Conservation (phyloP, 129 eudicot genomes). For the Flaveria sonorensis region DNA sequence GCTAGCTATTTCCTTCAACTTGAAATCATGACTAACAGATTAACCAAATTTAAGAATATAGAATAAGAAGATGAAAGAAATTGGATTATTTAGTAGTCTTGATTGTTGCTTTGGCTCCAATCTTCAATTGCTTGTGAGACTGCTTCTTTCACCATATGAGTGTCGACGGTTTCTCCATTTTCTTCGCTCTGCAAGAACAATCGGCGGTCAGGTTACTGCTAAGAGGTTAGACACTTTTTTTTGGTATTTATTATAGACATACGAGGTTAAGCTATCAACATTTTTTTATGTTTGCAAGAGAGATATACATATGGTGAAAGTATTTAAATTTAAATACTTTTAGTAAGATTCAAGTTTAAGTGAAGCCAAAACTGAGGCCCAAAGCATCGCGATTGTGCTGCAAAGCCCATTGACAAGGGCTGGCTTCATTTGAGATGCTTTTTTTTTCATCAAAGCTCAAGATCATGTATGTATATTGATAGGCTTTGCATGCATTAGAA, state of each 20-base stretch:
- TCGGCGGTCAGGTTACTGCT: neutral
- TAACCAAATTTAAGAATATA: constrained; percentile 20
- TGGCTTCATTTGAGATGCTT: neutral
- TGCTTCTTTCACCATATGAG: constrained; percentile 69
- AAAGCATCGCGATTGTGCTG: neutral
- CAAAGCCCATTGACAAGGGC: neutral
- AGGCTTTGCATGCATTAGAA: constrained; percentile 24
- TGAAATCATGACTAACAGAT: constrained; percentile 22
- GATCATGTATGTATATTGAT: constrained; percentile 23
- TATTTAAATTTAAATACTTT: too few relatives aligned
- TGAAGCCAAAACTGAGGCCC: neutral
- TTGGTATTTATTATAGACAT: neutral
- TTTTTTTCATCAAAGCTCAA: neutral
- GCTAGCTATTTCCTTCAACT: constrained; percentile 34
- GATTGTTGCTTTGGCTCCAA: constrained; percentile 57
- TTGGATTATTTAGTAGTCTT: constrained; percentile 29
- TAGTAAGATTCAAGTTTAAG: too few relatives aligned
- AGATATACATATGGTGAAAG: too few relatives aligned
- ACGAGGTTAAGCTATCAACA: neutral
- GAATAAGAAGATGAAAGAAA: constrained; percentile 1
- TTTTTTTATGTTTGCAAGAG: too few relatives aligned
- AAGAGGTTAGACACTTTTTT: too few relatives aligned
- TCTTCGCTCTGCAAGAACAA: constrained; percentile 58
- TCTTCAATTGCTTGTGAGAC: constrained; percentile 67
- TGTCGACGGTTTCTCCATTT: constrained; percentile 60